Evolutionary conservation across 2,329 filamentous ascomycete species (phyloP).

Genomic region (Stachybotrys elegans): DNA sequence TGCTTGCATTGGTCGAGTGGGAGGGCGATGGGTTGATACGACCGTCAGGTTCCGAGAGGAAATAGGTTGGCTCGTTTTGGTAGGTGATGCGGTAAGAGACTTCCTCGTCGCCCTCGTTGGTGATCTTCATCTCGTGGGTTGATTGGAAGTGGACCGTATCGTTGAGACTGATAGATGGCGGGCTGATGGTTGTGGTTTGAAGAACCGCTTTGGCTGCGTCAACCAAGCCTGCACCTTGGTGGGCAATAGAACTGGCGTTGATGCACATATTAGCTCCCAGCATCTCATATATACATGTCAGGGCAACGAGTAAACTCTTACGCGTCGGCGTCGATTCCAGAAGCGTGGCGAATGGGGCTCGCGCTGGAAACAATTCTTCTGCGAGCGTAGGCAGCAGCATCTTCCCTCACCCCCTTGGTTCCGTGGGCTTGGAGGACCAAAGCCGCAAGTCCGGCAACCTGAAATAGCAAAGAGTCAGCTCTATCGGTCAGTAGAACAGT

Average conservation of each 20-base stretch:
- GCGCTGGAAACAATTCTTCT: constrained; percentile 2
- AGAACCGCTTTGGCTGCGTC: constrained; percentile 3
- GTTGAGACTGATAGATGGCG: constrained; percentile 6
- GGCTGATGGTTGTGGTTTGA: constrained; percentile 3
- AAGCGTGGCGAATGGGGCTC: background rate
- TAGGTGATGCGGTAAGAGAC: constrained; percentile 6
- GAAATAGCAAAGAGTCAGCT: background rate
- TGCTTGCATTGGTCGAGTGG: background rate
- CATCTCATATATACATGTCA: background rate
- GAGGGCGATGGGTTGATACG: background rate
- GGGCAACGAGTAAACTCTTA: background rate
- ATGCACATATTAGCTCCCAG: background rate
- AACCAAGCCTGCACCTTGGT: constrained; percentile 4
- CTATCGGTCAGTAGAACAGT: background rate
- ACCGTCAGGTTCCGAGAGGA: background rate
- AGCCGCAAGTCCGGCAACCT: constrained; percentile 6
- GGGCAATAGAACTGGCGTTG: background rate
- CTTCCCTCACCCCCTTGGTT: background rate
- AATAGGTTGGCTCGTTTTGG: constrained; percentile 1
- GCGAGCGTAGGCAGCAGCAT: background rate
- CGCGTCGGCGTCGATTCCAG: background rate
- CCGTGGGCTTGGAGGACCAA: constrained; percentile 6
- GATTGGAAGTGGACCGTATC: constrained; percentile 7
- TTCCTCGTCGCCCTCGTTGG: constrained; percentile 2
- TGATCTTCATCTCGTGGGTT: constrained; percentile 2